These are phyloP conservation scores for Puccinia hordei DNA, from an alignment of 1,284 basidiomycete species.

Conservation along the genomic window DNA sequence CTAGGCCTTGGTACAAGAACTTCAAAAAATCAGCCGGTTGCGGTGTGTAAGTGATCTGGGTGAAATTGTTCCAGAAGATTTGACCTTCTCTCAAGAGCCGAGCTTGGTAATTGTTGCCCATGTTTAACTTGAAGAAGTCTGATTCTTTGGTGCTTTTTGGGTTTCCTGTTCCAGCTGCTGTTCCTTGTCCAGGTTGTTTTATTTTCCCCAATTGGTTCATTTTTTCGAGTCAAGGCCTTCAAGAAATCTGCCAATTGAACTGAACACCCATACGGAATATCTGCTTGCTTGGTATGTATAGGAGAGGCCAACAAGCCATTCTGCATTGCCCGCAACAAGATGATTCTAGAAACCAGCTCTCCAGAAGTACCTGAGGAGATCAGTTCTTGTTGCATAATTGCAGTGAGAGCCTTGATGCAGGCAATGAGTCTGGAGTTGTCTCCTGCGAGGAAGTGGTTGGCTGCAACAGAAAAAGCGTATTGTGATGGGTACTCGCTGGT, in stretches of 20 bases:
- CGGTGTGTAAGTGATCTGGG: not conserved
- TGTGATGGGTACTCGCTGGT: slow-evolving; percentile 15
- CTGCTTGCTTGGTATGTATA: not conserved
- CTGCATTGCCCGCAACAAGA: slow-evolving; percentile 7
- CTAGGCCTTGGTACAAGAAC: slow-evolving; percentile 2
- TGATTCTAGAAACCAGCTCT: not conserved
- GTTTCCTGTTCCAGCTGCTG: no score
- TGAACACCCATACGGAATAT: not conserved
- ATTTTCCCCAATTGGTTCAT: no score
- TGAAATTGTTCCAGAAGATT: slow-evolving; percentile 8
- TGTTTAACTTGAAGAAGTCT: not conserved
- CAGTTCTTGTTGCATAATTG: not conserved
- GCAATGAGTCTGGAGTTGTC: not conserved
- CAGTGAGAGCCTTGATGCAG: not conserved
- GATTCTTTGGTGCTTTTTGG: not conserved
- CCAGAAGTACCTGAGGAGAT: not conserved
- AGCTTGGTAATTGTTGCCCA: not conserved
- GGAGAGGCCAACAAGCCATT: not conserved
- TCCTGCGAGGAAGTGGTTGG: not conserved
- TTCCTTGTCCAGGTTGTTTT: no score
- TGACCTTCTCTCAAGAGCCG: not conserved
- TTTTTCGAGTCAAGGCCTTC: not conserved
- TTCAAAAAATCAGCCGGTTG: not conserved
- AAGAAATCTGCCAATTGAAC: slow-evolving; percentile 11
- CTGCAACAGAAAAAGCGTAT: not conserved